Conservation (phyloP, 2,329 filamentous ascomycete species). For the Microthyrium microscopicum region DNA sequence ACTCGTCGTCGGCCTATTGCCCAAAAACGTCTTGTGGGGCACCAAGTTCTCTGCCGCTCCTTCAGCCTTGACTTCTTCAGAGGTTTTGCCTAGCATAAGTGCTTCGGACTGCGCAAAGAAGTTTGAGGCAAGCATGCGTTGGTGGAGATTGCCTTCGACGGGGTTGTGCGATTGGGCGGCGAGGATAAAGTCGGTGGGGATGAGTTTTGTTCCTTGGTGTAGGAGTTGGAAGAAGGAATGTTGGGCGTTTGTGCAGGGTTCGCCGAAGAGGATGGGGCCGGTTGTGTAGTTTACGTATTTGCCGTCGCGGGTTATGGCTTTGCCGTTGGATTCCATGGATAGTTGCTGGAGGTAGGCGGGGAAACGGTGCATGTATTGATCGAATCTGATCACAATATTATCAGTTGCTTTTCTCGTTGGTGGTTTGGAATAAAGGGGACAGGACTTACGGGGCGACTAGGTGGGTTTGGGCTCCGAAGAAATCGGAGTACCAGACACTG, state of each 20-base stretch:
- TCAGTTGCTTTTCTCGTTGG: not conserved
- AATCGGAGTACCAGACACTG: constrained; percentile 98
- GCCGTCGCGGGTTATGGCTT: constrained; percentile 79
- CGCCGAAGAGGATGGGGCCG: constrained; percentile 87
- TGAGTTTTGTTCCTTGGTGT: constrained; percentile 97
- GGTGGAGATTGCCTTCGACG: constrained; percentile 78
- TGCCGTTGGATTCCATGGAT: constrained; percentile 99
- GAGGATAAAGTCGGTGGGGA: constrained; percentile 94
- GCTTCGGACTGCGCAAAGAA: constrained; percentile 82
- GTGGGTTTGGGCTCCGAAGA: constrained; percentile 96
- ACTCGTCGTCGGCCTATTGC: constrained; percentile 90
- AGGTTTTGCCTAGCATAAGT: constrained; percentile 79
- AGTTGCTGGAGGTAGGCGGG: constrained; percentile 97
- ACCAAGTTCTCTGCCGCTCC: constrained; percentile 58
- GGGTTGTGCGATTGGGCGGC: constrained; percentile 96
- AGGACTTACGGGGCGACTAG: constrained; percentile 72
- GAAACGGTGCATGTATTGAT: constrained; percentile 98
- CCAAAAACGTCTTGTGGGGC: constrained; percentile 98
- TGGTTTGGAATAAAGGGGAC: no score
- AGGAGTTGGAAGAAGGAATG: constrained; percentile 99
- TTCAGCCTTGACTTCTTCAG: constrained; percentile 63
- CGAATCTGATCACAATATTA: constrained; percentile 45
- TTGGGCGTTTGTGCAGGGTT: constrained; percentile 97
- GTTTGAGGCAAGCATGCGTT: constrained; percentile 88
- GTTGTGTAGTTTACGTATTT: constrained; percentile 94